Conservation (phyloP, 805 yeast species). For the Debaryomyces hansenii region DNA sequence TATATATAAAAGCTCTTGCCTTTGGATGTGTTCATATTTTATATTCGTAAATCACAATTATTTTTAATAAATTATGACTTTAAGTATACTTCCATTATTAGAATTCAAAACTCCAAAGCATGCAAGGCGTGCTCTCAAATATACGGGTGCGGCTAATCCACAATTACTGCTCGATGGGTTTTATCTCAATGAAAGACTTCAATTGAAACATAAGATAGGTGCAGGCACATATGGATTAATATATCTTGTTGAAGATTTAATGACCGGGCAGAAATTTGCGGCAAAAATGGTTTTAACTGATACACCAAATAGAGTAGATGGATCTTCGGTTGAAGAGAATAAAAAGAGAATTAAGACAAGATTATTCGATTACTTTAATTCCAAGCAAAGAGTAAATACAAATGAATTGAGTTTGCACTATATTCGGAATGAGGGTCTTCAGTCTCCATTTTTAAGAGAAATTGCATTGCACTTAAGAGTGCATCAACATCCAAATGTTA, state of each 20-base stretch:
- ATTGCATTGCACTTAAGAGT: conserved; percentile 72
- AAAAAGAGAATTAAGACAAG: conserved; percentile 28
- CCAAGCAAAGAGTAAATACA: conserved; percentile 14
- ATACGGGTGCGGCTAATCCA: no score
- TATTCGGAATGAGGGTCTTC: conserved; percentile 23
- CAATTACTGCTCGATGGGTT: conserved; percentile 16
- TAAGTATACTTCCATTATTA: no score
- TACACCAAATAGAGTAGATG: conserved; percentile 27
- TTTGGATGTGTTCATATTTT: no score
- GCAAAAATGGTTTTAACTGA: conserved; percentile 67
- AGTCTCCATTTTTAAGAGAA: conserved; percentile 54
- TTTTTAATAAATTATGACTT: no score
- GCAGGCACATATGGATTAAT: conserved; percentile 87
- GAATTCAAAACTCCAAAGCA: no score
- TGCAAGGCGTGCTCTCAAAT: no score
- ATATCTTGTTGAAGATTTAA: conserved; percentile 61
- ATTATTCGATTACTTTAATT: conserved; percentile 18
- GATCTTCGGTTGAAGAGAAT: conserved; percentile 30
- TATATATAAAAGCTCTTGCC: no score
- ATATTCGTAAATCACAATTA: no score
- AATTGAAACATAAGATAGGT: conserved; percentile 58
- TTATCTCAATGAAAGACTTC: conserved; percentile 31
- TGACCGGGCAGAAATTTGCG: conserved; percentile 56
- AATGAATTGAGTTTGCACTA: conserved; percentile 21
- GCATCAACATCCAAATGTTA: conserved; percentile 76